A percentile compares a stretch with the other conserved stretches of the same genome.
Evolutionary conservation across 768 basidiomycete species (phyloP).

Genomic region (Flagelloscypha sp.): DNA sequence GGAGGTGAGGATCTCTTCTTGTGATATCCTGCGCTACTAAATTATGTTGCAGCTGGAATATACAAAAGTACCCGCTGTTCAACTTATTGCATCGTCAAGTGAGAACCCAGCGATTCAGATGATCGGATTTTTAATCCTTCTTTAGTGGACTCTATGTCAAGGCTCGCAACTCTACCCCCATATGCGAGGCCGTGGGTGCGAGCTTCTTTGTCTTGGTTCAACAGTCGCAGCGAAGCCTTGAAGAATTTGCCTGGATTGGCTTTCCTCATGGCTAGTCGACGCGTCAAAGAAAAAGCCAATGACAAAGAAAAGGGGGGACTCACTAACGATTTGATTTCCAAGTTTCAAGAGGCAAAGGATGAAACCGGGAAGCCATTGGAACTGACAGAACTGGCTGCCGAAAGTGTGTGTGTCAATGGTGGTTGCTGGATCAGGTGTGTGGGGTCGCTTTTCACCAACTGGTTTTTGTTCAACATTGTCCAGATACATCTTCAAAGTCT

Average conservation of each 20-base stretch:
- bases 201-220: slow-evolving; percentile 72
- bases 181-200: slow-evolving; percentile 58
- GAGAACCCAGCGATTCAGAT: slow-evolving; percentile 8
- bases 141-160: slow-evolving; percentile 78
- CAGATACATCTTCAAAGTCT: slow-evolving; percentile 64
- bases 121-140: slow-evolving; percentile 70
- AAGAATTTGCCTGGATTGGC: slow-evolving; percentile 45
- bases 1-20: slow-evolving; percentile 74
- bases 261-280: slow-evolving; percentile 39
- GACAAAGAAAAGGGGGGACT: slow-evolving; percentile 64
- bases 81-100: slow-evolving; percentile 2
- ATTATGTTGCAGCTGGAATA: too few relatives aligned
- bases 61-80: slow-evolving; percentile 42
- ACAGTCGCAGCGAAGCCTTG: slow-evolving; percentile 53
- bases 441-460: slow-evolving; percentile 89
- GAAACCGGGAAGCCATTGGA: slow-evolving; percentile 71
- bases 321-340: slow-evolving; percentile 54
- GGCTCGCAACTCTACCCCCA: slow-evolving; percentile 70
- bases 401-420: slow-evolving; percentile 79
- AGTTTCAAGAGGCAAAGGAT: slow-evolving; percentile 52
- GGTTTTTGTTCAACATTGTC: slow-evolving; percentile 1
- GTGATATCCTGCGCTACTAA: too few relatives aligned
- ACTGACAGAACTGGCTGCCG: slow-evolving; percentile 77
- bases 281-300: slow-evolving; percentile 64
- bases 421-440: slow-evolving; percentile 81